phyloP scores from a whole-genome alignment of 2,329 filamentous ascomycete species.

The Drechslera avenae region DNA sequence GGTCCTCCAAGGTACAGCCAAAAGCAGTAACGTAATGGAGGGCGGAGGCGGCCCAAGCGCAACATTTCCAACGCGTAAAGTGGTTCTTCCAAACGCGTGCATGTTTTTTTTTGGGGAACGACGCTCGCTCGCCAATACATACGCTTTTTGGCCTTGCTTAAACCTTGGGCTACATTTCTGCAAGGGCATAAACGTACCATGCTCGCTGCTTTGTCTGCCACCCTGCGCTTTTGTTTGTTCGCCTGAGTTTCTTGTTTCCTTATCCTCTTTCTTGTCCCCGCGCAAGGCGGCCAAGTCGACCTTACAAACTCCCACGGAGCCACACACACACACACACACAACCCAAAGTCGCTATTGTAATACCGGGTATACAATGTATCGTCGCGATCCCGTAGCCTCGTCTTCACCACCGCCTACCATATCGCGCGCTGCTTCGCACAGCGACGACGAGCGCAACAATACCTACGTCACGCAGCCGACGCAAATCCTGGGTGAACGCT shows the following conservation, averaged over 20 bases:
- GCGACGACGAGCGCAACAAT: slow-evolving; percentile 56
- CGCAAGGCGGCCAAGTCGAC: slow-evolving; percentile 5
- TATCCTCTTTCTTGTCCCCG: slow-evolving; percentile 6
- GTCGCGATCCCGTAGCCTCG: slow-evolving; percentile 40
- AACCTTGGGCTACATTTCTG: neutral
- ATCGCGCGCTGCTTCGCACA: slow-evolving; percentile 39
- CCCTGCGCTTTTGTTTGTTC: slow-evolving; percentile 20
- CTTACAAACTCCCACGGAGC: neutral
- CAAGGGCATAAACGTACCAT: slow-evolving; percentile 7
- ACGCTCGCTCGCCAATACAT: slow-evolving; percentile 21
- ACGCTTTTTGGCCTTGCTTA: slow-evolving; percentile 4
- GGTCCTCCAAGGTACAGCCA: slow-evolving; percentile 3
- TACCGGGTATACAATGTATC: slow-evolving; percentile 34
- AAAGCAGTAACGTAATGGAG: slow-evolving; percentile 24
- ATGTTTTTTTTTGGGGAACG: slow-evolving; percentile 22
- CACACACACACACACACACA: neutral
- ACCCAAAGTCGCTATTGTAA: neutral
- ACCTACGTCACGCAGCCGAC: slow-evolving; percentile 54
- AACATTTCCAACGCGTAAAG: slow-evolving; percentile 14
- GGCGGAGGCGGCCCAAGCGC: slow-evolving; percentile 18
- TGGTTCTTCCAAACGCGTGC: slow-evolving; percentile 13
- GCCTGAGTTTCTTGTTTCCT: slow-evolving; percentile 4
- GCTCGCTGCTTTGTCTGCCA: slow-evolving; percentile 19
- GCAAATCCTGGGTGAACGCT: slow-evolving; percentile 34
- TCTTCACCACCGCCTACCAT: slow-evolving; percentile 36